A percentile compares a stretch with the other conserved stretches of the same genome.
Conservation (phyloP, 148 eudicot species). For the Agrostemma githago region DNA sequence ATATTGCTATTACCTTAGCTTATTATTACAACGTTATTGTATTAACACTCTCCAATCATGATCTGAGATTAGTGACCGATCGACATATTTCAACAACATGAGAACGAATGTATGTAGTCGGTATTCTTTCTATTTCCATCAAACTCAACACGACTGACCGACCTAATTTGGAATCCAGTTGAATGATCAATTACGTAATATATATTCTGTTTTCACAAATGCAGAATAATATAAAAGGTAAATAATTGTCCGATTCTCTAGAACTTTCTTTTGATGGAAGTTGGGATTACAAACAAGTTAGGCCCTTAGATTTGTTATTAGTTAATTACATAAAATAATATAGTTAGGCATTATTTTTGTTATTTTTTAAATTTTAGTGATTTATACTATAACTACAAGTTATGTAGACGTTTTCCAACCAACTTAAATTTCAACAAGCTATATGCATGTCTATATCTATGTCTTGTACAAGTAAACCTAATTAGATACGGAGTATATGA, state of each 20-base stretch:
- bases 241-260: neutral
- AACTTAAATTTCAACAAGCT: neutral
- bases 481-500: neutral
- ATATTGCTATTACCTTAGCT: too few relatives aligned
- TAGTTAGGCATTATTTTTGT: neutral
- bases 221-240: too few relatives aligned
- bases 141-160: too few relatives aligned
- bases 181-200: too few relatives aligned
- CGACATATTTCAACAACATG: too few relatives aligned
- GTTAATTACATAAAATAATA: neutral
- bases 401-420: conserved; percentile 13
- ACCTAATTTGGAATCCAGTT: too few relatives aligned
- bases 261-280: neutral
- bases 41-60: too few relatives aligned
- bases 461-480: neutral
- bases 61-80: too few relatives aligned
- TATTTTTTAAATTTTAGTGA: neutral
- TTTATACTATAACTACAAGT: neutral
- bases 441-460: neutral
- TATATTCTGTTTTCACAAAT: too few relatives aligned
- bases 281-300: neutral
- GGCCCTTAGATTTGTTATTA: neutral
- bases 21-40: too few relatives aligned
- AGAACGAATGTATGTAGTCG: too few relatives aligned
- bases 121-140: too few relatives aligned